Percentiles rank a stretch among this genome's conserved stretches.
Evolutionary conservation across 225 moss, liverwort and hornwort genomes (phyloP).

Genomic region (Lunularia cruciata): DNA sequence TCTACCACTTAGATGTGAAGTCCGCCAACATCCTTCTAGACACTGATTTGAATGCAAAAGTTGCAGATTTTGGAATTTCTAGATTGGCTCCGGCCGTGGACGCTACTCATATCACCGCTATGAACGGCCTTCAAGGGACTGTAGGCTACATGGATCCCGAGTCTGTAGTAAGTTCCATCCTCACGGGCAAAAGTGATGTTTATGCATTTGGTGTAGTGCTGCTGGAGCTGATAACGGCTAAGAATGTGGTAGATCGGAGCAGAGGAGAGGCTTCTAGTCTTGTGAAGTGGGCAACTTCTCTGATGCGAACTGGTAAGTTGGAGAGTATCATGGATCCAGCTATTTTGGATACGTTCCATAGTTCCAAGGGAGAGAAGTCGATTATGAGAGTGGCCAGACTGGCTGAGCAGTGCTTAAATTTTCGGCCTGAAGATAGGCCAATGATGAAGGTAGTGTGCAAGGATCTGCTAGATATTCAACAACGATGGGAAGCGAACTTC

Average conservation of each 20-base stretch:
- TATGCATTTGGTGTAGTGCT: constrained; percentile 37
- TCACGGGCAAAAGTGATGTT: constrained; percentile 40
- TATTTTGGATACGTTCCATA: constrained; percentile 1
- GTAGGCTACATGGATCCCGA: constrained; percentile 42
- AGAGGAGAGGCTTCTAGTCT: constrained; percentile 12
- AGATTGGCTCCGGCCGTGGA: constrained; percentile 23
- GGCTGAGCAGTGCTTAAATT: constrained; percentile 19
- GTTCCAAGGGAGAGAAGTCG: neutral
- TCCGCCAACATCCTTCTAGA: constrained; percentile 45
- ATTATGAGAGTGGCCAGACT: constrained; percentile 21
- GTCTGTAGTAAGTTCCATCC: constrained; percentile 23
- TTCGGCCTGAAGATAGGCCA: constrained; percentile 10
- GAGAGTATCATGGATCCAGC: constrained; percentile 21
- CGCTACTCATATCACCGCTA: constrained; percentile 37
- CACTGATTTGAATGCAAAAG: constrained; percentile 30
- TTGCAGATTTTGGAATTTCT: constrained; percentile 47
- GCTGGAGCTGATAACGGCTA: constrained; percentile 29
- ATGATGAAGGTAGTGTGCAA: constrained; percentile 25
- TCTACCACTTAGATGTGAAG: constrained; percentile 49
- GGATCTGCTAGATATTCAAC: too few species aligned
- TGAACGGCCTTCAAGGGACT: neutral
- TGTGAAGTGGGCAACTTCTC: constrained; percentile 4
- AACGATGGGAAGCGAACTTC: too few species aligned
- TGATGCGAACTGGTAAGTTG: constrained; percentile 12
- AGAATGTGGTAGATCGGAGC: constrained; percentile 26